Evolutionary conservation across 2,329 filamentous ascomycete species (phyloP), one percentile per base, ranked within the genome.

Genomic region (Fusarium graminum): DNA sequence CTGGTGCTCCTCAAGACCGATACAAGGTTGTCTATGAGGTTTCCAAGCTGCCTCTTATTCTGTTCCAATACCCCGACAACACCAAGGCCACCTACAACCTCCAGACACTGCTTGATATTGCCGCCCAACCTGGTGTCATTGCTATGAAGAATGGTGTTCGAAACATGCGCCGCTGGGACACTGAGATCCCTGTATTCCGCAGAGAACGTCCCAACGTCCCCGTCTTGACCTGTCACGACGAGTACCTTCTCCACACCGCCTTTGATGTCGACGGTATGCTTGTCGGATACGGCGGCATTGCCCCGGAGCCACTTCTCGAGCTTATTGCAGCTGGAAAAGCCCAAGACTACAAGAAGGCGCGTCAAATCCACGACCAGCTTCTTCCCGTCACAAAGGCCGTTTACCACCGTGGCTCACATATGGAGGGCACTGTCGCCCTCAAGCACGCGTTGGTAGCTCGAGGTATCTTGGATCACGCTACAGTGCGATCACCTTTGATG

Each of bases 101-200:
- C 22, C 77, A 85, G 63, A 85, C 83, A 0, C 79, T 85, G 64
- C 79, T 86, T 3, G 83, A 85, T 49, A 85, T 85, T 52, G 77
- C 82, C 4, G 83, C 82, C 9, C 81, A 78, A 32, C 83, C 83
- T 2, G 83, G 83, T 28, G 82, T 84, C 7, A 83, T 85, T 43
- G 83, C 83, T 16, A 85, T 85, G 82, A 85, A 85, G 78, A 85
- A 85, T 62, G 83, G 83, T 19, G 83, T 85, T 11, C 80, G 83
- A 52, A 85, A 85, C 72, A 85, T 85, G 83, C 79, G 81, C n/a
- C 80, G 83, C 17, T 85, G 83, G 83, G 83, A 85, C 50, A 83
- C 81, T 0, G 83, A 85, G 71, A 85, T 85, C 59, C 83, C 83
- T 16, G 77, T 85, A 26, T 84, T 85, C 74, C 80, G 81, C 46